Conservation (phyloP, 129 eudicot genomes). For the Ambrosia trifida region DNA sequence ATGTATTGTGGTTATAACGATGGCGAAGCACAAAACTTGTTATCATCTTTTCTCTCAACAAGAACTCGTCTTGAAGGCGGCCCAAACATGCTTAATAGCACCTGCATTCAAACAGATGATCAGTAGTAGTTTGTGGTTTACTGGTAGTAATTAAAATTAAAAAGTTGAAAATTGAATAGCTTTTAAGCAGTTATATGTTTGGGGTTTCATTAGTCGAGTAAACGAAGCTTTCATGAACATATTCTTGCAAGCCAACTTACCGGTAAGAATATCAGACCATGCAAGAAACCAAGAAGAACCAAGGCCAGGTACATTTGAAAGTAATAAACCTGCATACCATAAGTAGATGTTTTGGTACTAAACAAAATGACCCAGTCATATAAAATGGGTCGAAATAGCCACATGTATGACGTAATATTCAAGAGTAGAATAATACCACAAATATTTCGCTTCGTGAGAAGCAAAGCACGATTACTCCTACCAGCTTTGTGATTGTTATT, state of each 20-base stretch:
- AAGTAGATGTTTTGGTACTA: neutral
- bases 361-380: neutral
- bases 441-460: constrained; percentile 89
- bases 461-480: constrained; percentile 92
- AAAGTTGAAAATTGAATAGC: neutral
- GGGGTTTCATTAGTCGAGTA: too few species aligned
- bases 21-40: constrained; percentile 61
- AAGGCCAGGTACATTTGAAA: constrained; percentile 94
- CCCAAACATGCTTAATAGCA: constrained; percentile 85
- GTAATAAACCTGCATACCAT: constrained; percentile 77
- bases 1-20: constrained; percentile 29
- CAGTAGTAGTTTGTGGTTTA: constrained; percentile 12
- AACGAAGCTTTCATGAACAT: neutral
- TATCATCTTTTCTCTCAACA: constrained; percentile 70
- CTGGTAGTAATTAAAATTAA: neutral
- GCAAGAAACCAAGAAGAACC: constrained; percentile 97
- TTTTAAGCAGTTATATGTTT: too few species aligned
- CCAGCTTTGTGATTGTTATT: constrained; percentile 92
- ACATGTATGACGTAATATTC: constrained; percentile 8
- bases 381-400: neutral
- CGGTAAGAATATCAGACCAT: constrained; percentile 90
- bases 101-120: constrained; percentile 56
- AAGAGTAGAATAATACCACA: constrained; percentile 65
- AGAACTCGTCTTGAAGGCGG: constrained; percentile 86
- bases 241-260: constrained; percentile 36